Percentiles rank a stretch among this genome's conserved stretches.
Evolutionary conservation across 768 basidiomycete species (phyloP).

Genomic region (Suillus occidentalis): DNA sequence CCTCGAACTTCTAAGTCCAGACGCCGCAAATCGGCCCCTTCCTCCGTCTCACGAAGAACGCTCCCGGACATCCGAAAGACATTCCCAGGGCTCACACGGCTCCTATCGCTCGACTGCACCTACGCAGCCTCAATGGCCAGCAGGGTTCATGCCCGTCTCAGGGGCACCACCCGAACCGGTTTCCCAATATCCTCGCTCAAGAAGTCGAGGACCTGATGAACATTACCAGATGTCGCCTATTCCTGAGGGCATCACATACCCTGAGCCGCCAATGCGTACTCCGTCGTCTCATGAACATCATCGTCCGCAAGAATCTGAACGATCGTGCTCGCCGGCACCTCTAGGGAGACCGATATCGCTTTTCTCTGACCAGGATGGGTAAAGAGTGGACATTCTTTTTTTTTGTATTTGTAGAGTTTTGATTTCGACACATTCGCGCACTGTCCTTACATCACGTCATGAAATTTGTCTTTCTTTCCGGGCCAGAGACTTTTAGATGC

Average conservation of each 20-base stretch:
- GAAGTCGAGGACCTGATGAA: neutral
- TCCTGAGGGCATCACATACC: slow-evolving; percentile 28
- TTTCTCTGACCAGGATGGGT: slow-evolving; percentile 15
- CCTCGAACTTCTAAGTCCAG: slow-evolving; percentile 45
- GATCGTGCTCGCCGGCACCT: slow-evolving; percentile 27
- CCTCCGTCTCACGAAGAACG: slow-evolving; percentile 12
- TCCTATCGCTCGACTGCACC: slow-evolving; percentile 19
- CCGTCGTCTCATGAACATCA: slow-evolving; percentile 23
- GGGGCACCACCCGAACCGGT: neutral
- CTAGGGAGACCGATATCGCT: slow-evolving; percentile 31
- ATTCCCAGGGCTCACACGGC: neutral
- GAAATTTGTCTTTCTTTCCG: neutral
- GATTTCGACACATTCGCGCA: neutral
- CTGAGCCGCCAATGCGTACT: slow-evolving; percentile 25
- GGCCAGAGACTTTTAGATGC: neutral
- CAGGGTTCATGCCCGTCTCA: slow-evolving; percentile 21
- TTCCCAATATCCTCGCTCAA: slow-evolving; percentile 7
- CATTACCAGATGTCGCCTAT: slow-evolving; percentile 29
- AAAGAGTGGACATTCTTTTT: neutral
- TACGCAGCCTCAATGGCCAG: slow-evolving; percentile 12
- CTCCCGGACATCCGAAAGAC: neutral
- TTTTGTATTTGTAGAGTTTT: slow-evolving; percentile 1
- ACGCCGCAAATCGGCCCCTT: slow-evolving; percentile 30
- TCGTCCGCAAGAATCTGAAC: slow-evolving; percentile 12
- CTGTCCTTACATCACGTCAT: neutral